A percentile compares a stretch with the other conserved stretches of the same genome.
phyloP scores from a whole-genome alignment of 805 yeast species.

The Sugiyamaella marilandica region DNA sequence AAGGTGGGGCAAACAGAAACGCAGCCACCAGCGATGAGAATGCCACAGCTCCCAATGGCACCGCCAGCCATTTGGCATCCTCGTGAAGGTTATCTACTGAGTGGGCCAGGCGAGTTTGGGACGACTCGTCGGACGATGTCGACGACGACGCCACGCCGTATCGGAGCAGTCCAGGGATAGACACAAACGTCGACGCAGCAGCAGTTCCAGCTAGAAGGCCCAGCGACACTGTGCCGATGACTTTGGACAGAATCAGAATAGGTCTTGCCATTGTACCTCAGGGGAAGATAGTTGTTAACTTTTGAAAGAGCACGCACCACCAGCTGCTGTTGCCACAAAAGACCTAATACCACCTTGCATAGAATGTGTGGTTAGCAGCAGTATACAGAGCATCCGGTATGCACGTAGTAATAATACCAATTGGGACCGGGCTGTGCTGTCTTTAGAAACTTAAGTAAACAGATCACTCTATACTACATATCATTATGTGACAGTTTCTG shows the following conservation, averaged over 20 bases:
- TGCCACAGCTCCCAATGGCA: slow-evolving; percentile 23
- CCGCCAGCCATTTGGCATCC: slow-evolving; percentile 6
- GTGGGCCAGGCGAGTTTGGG: background rate
- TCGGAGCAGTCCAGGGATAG: slow-evolving; percentile 14
- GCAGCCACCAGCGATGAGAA: slow-evolving; percentile 25
- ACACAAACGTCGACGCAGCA: slow-evolving; percentile 20
- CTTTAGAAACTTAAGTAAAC: too few species aligned
- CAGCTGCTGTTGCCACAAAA: too few species aligned
- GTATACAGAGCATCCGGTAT: too few species aligned
- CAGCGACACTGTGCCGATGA: slow-evolving; percentile 33
- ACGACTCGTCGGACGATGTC: background rate
- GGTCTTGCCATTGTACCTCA: slow-evolving; percentile 15
- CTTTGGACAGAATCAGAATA: slow-evolving; percentile 30
- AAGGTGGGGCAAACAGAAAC: slow-evolving; percentile 24
- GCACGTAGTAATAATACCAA: too few species aligned
- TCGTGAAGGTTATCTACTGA: slow-evolving; percentile 1
- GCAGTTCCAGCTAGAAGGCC: slow-evolving; percentile 35
- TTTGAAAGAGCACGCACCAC: too few species aligned
- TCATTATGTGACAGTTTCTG: too few species aligned
- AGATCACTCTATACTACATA: too few species aligned
- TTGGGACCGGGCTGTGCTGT: too few species aligned
- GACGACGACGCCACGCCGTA: background rate
- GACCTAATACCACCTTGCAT: too few species aligned
- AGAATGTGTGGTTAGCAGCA: too few species aligned
- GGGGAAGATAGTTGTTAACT: too few species aligned